Percentiles rank a stretch among this genome's conserved stretches.
phyloP scores from a whole-genome alignment of 352 stramenopile genomes.

The Phytophthora hybrid region DNA sequence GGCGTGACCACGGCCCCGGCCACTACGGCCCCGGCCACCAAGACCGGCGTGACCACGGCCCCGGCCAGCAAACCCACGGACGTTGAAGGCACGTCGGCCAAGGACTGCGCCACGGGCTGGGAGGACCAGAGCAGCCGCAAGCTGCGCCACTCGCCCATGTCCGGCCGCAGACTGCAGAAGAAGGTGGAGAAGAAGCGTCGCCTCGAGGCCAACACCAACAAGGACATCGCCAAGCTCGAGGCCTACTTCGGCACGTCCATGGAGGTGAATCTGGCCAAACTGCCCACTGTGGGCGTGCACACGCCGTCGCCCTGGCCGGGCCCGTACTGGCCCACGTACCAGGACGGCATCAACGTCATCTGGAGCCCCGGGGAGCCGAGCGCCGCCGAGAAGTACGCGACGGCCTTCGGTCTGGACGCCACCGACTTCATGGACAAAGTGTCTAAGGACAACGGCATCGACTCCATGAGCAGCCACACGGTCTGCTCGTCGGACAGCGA shows the following conservation, averaged over 20 bases:
- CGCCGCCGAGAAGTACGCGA: constrained; percentile 50
- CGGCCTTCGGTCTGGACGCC: constrained; percentile 41
- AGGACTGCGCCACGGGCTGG: constrained; percentile 26
- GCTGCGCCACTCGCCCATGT: constrained; percentile 29
- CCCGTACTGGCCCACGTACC: constrained; percentile 62
- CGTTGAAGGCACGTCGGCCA: constrained; percentile 9
- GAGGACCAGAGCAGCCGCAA: constrained; percentile 31
- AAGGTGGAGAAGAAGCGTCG: constrained; percentile 13
- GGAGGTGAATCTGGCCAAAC: constrained; percentile 21
- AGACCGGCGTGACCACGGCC: constrained; percentile 13
- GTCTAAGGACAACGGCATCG: constrained; percentile 36
- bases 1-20: constrained; percentile 13
- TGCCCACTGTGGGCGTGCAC: constrained; percentile 22
- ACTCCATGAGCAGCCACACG: constrained; percentile 34
- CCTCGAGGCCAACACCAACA: constrained; percentile 26
- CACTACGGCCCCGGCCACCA: constrained; percentile 6
- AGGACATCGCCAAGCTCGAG: constrained; percentile 29
- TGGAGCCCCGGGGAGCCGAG: constrained; percentile 37
- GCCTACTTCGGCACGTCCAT: constrained; percentile 24
- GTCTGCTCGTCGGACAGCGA: constrained; percentile 40
- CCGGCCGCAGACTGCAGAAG: constrained; percentile 23
- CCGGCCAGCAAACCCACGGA: constrained; percentile 9
- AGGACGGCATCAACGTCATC: constrained; percentile 62
- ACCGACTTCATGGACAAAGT: constrained; percentile 46
- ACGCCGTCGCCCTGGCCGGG: constrained; percentile 21